Base-by-base conservation (phyloP, 495 filamentous ascomycete species). In the Filosporella fistucella region DNA sequence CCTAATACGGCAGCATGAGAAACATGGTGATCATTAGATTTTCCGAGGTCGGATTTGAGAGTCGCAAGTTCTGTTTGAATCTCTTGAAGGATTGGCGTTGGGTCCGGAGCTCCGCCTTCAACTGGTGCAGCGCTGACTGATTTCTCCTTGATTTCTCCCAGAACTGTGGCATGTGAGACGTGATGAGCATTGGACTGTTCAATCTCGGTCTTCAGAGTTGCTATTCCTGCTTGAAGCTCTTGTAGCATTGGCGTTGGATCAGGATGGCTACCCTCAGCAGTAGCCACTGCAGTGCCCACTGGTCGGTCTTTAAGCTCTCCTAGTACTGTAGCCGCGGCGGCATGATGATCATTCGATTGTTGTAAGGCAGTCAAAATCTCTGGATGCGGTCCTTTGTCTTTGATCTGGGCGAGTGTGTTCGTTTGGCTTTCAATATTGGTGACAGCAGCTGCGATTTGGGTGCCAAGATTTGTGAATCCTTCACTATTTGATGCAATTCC, bases 301-400 rank as follows among this genome's bases (percentile, higher is more conserved):
- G 49, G 37, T 14, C 45, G 38, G 11, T 54, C 56, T 23, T 55
- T 59, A 28, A 59, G 45, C 24, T 59, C 56, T 23, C 18, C 21
- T 14, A 59, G 28, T 3, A 42, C n/a, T n/a, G 43, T 23, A 1
- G 52, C 34, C 43, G 55, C 48, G 20, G 52, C 37, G 1, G 36
- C 43, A 40, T 55, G 56, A 6, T 32, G 42, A 18, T 54, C 51
- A 22, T 58, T 58, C 8, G 56, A 55, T 37, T 55, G 40, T 32
- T 52, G 52, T 17, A 58, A 29, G 35, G 51, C 56, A 1, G 56
- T 40, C 14, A 58, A 28, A 14, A 58, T 51, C 21, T 58, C 56
- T 2, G 41, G 26, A 42, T 45, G 46, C 8, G 32, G 25, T 22
- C 48, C 40, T 14, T 42, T 24, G 9, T 49, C 47, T 14, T 55